These are phyloP conservation scores for Cercospora sp. DNA, from an alignment of 2,329 filamentous ascomycete genomes.

Conservation along the genomic window DNA sequence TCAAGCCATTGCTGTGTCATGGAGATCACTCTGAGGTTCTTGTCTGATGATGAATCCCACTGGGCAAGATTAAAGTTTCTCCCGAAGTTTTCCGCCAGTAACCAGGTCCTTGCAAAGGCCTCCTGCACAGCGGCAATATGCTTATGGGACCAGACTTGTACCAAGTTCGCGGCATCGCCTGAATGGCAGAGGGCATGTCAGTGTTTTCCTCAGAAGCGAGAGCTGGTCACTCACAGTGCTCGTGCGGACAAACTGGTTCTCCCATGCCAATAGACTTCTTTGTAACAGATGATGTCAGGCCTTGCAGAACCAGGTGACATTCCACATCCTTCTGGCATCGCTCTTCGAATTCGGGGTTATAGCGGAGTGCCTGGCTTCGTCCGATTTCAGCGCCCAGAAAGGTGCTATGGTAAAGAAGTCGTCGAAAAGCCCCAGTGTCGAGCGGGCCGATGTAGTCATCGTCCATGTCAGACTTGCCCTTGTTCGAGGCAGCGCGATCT, in stretches of 20 bases:
- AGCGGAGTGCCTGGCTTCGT: neutral
- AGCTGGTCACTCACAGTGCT: neutral
- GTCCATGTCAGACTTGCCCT: neutral
- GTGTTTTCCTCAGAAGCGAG: neutral
- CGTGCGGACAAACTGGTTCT: neutral
- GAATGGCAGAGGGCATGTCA: neutral
- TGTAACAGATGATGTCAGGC: neutral
- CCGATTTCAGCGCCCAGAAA: neutral
- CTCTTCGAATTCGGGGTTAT: neutral
- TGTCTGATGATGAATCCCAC: neutral
- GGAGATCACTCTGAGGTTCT: neutral
- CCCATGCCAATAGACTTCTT: neutral
- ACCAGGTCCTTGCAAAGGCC: neutral
- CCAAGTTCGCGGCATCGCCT: neutral
- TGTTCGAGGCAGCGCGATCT: neutral
- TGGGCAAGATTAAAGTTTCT: neutral
- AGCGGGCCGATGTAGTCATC: neutral
- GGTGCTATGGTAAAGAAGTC: neutral
- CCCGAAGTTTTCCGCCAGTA: neutral
- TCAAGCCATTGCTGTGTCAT: neutral
- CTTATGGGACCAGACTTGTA: neutral
- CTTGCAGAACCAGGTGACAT: neutral
- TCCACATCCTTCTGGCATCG: neutral
- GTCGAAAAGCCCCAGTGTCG: neutral
- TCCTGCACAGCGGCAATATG: neutral